Evolutionary conservation across 2,329 filamentous ascomycete genomes (phyloP).

Genomic region (Clarireedia paspali): DNA sequence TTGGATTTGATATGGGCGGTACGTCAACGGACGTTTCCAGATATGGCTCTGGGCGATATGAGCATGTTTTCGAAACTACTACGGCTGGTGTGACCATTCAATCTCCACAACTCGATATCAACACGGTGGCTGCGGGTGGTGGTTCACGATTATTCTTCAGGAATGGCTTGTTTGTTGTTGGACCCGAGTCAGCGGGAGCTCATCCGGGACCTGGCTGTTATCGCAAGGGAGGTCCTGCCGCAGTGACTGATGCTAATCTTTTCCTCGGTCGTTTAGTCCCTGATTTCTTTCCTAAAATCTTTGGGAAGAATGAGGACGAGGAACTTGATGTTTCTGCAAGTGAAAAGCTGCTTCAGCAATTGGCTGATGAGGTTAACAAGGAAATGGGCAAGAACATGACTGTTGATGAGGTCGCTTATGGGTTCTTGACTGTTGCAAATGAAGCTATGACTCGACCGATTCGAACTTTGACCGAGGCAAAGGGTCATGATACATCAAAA

Average conservation of each 20-base stretch:
- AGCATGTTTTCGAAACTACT: constrained; percentile 70
- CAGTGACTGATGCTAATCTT: constrained; percentile 86
- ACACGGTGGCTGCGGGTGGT: constrained; percentile 45
- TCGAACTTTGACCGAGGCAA: constrained; percentile 81
- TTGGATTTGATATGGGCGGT: constrained; percentile 94
- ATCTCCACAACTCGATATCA: constrained; percentile 73
- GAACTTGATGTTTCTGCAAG: constrained; percentile 71
- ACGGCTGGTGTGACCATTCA: constrained; percentile 74
- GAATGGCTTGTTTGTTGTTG: constrained; percentile 65
- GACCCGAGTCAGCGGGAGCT: constrained; percentile 54
- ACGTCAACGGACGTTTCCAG: constrained; percentile 88
- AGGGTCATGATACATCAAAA: constrained; percentile 83
- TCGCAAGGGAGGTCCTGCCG: constrained; percentile 77
- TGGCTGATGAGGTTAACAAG: constrained; percentile 69
- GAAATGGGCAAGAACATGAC: constrained; percentile 67
- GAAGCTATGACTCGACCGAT: constrained; percentile 90
- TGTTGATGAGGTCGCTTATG: constrained; percentile 78
- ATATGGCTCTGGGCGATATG: constrained; percentile 65
- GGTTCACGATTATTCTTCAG: constrained; percentile 53
- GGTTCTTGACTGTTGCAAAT: constrained; percentile 84
- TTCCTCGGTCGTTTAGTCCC: constrained; percentile 78
- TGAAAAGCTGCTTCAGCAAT: constrained; percentile 63
- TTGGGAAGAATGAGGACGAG: constrained; percentile 81
- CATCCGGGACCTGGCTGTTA: constrained; percentile 89
- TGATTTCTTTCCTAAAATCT: constrained; percentile 92